Evolutionary conservation across 768 basidiomycete genomes (phyloP).

Genomic region (Phaeotremella fagi): DNA sequence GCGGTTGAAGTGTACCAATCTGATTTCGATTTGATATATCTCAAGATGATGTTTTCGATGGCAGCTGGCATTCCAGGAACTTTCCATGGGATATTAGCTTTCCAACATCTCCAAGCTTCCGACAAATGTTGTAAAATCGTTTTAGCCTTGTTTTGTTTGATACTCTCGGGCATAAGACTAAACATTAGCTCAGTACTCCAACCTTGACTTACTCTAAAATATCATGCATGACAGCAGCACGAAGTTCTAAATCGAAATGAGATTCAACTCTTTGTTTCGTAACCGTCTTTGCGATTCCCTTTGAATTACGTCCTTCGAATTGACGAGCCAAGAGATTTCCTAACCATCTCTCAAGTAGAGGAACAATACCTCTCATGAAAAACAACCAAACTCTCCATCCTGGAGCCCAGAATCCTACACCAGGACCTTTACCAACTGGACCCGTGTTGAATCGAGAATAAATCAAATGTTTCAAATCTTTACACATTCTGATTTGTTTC

Average conservation of each 20-base stretch:
- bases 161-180: slow-evolving; percentile 96
- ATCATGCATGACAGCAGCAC: slow-evolving; percentile 99
- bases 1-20: slow-evolving; percentile 99
- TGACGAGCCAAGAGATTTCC: slow-evolving; percentile 96
- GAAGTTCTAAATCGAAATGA: slow-evolving; percentile 93
- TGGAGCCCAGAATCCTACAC: slow-evolving; percentile 98
- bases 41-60: slow-evolving; percentile 96
- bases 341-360: slow-evolving; percentile 94
- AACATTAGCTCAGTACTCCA: neutral
- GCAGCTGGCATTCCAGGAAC: slow-evolving; percentile 96
- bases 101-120: slow-evolving; percentile 89
- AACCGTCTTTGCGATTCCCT: slow-evolving; percentile 94
- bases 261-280: slow-evolving; percentile 99
- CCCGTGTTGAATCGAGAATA: slow-evolving; percentile 80
- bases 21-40: slow-evolving; percentile 98
- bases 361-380: slow-evolving; percentile 98
- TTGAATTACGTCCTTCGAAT: slow-evolving; percentile 90
- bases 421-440: slow-evolving; percentile 97
- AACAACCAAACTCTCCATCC: slow-evolving; percentile 99
- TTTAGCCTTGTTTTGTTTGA: slow-evolving; percentile 92
- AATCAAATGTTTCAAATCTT: slow-evolving; percentile 89
- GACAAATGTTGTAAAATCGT: slow-evolving; percentile 97
- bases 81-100: slow-evolving; percentile 87
- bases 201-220: slow-evolving; percentile 63
- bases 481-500: slow-evolving; percentile 99